Base-by-base conservation (phyloP, 441 rosid species). In the Gossypium schwendimanii region DNA sequence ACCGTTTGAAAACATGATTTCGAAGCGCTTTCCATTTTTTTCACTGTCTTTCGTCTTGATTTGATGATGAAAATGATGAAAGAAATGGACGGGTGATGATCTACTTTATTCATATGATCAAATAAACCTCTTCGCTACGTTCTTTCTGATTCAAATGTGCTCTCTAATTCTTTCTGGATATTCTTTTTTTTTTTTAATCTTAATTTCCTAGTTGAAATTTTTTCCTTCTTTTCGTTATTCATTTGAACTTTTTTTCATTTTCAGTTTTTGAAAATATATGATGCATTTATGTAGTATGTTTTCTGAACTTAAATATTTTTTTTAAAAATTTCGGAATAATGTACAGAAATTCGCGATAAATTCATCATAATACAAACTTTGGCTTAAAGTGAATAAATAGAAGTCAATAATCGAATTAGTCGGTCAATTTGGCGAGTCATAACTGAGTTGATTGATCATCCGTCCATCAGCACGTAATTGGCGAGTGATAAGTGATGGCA, bases 41-140 rank as follows among this genome's bases (percentile, higher is more conserved):
- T 0, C n/a, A 5, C 26, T 24, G 0, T 12, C 2, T 33, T 15
- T 61, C 17, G 1, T 0, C 0, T 15, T 7, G 23, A 15, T 3
- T 61, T 17, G 49, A 8, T 9, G n/a, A 33, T 3, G 67, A 62
- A 62, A 8, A 63, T 63, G 67, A 63, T 63, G 67, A 63, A 63
- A 36, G 49, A 10, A 36, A 36, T 63, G 12, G 49, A 63, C 0
- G 15, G 24, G 67, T 63, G 67, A 63, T 63, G 67, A 63, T 63
- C 15, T 9, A 17, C 0, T 15, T 61, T 57, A 2, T 57, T 36
- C 67, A 17, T 9, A 17, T 63, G 67, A 63, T 63, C 26, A 36
- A 15, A 36, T 28, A 17, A 53, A 53, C 11, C n/a, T 17, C n/a
- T 17, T 63, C 67, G 67, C 67, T 63, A 63, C 67, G 67, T 63